Evolutionary conservation across 2,329 filamentous ascomycete genomes (phyloP), one percentile per base, ranked within the genome.

Genomic region (Cercospora janseana): DNA sequence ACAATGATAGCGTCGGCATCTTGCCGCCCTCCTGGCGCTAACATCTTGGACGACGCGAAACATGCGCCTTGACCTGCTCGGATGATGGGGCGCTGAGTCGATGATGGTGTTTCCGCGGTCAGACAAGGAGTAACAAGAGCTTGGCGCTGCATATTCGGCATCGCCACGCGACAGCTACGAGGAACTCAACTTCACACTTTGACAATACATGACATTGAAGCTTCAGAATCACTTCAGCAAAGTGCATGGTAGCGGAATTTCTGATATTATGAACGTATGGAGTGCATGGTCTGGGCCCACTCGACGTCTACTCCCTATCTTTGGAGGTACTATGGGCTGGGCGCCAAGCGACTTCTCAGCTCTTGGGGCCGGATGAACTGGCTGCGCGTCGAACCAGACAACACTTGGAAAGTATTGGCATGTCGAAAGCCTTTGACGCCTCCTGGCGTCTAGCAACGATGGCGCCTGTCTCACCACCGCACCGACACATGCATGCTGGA

Each of bases 1-100:
- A 23, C 31, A 46, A 46, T 46, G 38, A 28, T 38, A 46, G 43
- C 31, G 38, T 37, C 20, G 27, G 37, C n/a, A 34, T 27, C 29
- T 27, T 23, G 9, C 21, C 10, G 10, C 27, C 23, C 31, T 18
- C 27, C 18, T 31, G 26, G 31, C 43, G 43, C 42, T 46, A 46
- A 29, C n/a, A 46, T 46, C 42, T 46, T 46, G 42, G 42, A 34
- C 20, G 18, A 31, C 26, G 15, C 18, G 29, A 13, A 46, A 28
- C 29, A 46, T 23, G 43, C 43, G 43, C 32, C 43, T 26, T 26
- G 37, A n/a, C 37, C 6, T n/a, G 29, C 16, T 15, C 13, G 40
- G 16, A 28, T 28, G 23, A 9, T 45, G 42, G 35, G 42, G 24
- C 28, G 35, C 15, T 38, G 21, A n/a, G 37, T 13, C 29, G 40